Evolutionary conservation across 352 stramenopile genomes (phyloP).

Genomic region (Globisporangium lucens): DNA sequence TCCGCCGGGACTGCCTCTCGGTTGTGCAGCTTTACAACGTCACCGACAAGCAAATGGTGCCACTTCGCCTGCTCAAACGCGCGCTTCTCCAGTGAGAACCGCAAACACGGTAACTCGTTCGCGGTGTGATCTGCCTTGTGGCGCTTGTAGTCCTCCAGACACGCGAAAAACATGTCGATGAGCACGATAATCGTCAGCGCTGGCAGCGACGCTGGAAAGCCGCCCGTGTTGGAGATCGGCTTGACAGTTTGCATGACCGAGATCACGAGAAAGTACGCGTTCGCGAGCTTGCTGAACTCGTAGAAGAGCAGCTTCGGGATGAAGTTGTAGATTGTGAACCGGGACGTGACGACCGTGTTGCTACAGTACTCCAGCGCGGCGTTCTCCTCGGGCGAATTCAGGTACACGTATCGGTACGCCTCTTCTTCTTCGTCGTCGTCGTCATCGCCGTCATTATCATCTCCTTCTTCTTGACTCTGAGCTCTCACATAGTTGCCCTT

Average conservation of each 20-base stretch:
- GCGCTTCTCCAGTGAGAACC: constrained; percentile 32
- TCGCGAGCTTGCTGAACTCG: constrained; percentile 90
- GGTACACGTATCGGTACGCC: constrained; percentile 61
- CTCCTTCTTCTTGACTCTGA: background rate
- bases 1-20: constrained; percentile 85
- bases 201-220: constrained; percentile 86
- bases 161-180: constrained; percentile 92
- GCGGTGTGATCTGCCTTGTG: constrained; percentile 85
- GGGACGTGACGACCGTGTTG: constrained; percentile 88
- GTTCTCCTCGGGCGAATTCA: constrained; percentile 69
- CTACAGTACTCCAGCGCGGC: constrained; percentile 51
- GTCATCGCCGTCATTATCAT: background rate
- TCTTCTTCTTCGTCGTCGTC: constrained; percentile 33
- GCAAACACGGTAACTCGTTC: constrained; percentile 70
- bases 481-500: background rate
- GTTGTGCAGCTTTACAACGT: constrained; percentile 89
- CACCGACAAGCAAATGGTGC: constrained; percentile 79
- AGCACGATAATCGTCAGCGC: constrained; percentile 92
- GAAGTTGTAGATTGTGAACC: constrained; percentile 91
- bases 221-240: constrained; percentile 90
- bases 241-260: constrained; percentile 90
- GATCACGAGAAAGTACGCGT: constrained; percentile 93
- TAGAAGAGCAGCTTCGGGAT: constrained; percentile 90
- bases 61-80: constrained; percentile 72
- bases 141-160: constrained; percentile 89